Percentiles rank a stretch among this genome's conserved stretches.
These are phyloP conservation scores for Quercus aquifolioides DNA, from an alignment of 306 rosid genomes.

Conservation along the genomic window DNA sequence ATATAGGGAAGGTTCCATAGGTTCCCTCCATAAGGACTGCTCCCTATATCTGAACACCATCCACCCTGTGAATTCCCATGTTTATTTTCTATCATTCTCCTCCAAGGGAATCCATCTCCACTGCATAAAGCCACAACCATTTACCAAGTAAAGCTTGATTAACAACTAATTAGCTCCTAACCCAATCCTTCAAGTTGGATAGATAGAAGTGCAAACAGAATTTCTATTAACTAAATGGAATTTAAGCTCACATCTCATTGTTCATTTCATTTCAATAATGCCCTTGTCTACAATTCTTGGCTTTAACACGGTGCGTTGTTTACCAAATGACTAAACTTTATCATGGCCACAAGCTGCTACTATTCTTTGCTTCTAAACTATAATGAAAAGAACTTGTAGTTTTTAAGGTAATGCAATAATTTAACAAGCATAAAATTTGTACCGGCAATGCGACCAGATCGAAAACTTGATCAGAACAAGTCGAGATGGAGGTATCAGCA, in stretches of 20 bases:
- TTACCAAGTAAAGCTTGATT: too few relatives aligned
- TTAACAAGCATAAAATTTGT: background rate
- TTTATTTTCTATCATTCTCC: too few relatives aligned
- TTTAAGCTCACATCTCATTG: background rate
- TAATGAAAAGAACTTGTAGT: background rate
- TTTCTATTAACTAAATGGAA: too few relatives aligned
- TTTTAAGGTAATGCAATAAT: background rate
- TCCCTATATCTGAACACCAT: too few relatives aligned
- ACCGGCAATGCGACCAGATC: slow-evolving; percentile 95
- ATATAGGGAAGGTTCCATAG: too few relatives aligned
- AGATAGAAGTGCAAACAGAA: too few relatives aligned
- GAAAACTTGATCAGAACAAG: slow-evolving; percentile 62
- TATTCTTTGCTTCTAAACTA: background rate
- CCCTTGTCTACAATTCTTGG: background rate
- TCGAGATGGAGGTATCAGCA: slow-evolving; percentile 64
- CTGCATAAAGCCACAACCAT: too few relatives aligned
- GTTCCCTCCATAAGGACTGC: too few relatives aligned
- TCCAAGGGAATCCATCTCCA: too few relatives aligned
- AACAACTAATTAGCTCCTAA: too few relatives aligned
- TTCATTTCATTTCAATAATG: background rate
- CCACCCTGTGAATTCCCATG: too few relatives aligned
- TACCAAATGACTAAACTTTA: background rate
- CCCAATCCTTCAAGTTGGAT: too few relatives aligned
- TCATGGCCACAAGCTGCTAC: background rate
- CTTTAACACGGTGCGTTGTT: background rate